Percentiles rank a stretch among this genome's conserved stretches.
Conservation (phyloP, 2,329 filamentous ascomycete genomes). For the Neofusicoccum ribis region DNA sequence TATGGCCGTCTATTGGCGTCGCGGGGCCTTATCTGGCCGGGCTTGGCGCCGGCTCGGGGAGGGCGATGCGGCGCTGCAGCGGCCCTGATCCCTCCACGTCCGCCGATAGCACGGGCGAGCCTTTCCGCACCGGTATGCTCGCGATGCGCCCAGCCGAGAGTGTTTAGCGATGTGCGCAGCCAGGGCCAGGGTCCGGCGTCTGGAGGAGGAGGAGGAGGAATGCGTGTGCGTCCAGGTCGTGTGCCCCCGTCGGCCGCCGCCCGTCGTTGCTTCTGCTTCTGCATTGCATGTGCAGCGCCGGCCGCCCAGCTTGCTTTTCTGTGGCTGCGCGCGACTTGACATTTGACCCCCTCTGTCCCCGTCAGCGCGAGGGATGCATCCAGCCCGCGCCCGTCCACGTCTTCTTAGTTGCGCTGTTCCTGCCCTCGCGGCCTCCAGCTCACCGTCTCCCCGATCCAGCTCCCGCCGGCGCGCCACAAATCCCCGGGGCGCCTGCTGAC, state of each 20-base stretch:
- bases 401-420: background rate
- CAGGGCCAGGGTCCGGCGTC: background rate
- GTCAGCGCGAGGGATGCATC: background rate
- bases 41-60: conserved; percentile 1
- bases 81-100: conserved; percentile 1
- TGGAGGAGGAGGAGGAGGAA: background rate
- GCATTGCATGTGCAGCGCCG: conserved; percentile 11
- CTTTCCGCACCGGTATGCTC: background rate
- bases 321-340: conserved; percentile 8
- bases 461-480: background rate
- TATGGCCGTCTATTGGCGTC: conserved; percentile 17
- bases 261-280: conserved; percentile 17
- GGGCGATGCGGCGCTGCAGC: background rate
- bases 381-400: background rate
- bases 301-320: conserved; percentile 11
- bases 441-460: conserved; percentile 9
- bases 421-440: background rate
- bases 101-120: background rate
- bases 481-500: background rate
- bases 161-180: background rate
- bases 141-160: conserved; percentile 10
- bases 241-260: background rate
- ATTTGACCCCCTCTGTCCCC: background rate
- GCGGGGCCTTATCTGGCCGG: conserved; percentile 2
- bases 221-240: conserved; percentile 8